A percentile compares a stretch with the other conserved stretches of the same genome.
Evolutionary conservation across 495 filamentous ascomycete species (phyloP).

Genomic region (Aspergillus cristatus): DNA sequence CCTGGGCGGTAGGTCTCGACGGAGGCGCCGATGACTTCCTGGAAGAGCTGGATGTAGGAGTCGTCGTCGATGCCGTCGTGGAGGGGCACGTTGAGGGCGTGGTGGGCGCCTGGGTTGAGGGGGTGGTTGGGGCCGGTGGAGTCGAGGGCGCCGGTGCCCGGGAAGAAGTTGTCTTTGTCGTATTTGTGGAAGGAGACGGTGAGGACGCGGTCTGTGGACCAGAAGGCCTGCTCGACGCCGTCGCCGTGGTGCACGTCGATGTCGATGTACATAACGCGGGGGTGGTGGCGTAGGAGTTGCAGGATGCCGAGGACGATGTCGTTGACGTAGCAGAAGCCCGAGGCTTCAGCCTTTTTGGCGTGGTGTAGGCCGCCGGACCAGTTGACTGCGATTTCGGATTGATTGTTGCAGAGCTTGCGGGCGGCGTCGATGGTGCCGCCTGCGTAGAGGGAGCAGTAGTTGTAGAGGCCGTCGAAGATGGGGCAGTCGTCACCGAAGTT

Average conservation of each 20-base stretch:
- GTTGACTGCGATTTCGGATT: constrained; percentile 93
- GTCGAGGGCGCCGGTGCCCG: constrained; percentile 52
- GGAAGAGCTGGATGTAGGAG: constrained; percentile 78
- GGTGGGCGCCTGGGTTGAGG: constrained; percentile 53
- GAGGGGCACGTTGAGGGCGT: constrained; percentile 58
- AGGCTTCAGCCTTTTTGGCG: constrained; percentile 88
- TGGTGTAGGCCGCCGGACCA: constrained; percentile 99
- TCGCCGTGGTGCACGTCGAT: constrained; percentile 98
- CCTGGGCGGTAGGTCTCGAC: constrained; percentile 68
- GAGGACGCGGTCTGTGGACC: constrained; percentile 91
- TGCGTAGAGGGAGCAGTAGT: constrained; percentile 89
- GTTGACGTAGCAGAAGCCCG: constrained; percentile 97
- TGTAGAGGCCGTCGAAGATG: constrained; percentile 89
- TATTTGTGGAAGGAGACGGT: constrained; percentile 98
- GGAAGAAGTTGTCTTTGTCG: constrained; percentile 69
- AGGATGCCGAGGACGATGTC: constrained; percentile 95
- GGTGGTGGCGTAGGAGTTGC: constrained; percentile 76
- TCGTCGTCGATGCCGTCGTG: constrained; percentile 84
- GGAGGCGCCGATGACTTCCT: constrained; percentile 65
- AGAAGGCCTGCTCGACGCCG: constrained; percentile 95
- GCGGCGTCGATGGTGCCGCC: constrained; percentile 88
- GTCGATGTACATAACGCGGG: constrained; percentile 93
- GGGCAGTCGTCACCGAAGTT: constrained; percentile 95
- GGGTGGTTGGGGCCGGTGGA: constrained; percentile 52
- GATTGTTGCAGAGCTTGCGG: constrained; percentile 71